Evolutionary conservation across 192 early-diverging fungal species (phyloP).

Genomic region (Helicostylum pulchrum): DNA sequence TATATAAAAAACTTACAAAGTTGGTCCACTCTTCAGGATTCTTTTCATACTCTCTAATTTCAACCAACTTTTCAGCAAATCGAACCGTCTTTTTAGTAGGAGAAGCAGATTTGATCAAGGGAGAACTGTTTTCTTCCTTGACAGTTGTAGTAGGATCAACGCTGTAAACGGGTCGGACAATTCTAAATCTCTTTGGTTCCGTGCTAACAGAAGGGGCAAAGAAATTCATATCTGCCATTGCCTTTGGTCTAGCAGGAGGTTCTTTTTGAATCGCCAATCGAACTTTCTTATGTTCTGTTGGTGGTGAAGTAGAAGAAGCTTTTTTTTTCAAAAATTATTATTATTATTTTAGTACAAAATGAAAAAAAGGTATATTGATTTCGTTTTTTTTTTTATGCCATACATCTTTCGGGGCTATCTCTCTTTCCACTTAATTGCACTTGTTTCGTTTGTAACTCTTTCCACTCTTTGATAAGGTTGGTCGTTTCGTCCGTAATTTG

Average conservation of each 20-base stretch:
- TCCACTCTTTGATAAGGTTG: neutral
- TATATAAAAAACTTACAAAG: neutral
- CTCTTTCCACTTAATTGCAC: neutral
- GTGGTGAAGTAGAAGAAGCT: too few relatives aligned
- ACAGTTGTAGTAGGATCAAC: neutral
- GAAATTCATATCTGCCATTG: neutral
- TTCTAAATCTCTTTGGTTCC: neutral
- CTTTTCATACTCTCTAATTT: conserved; percentile 12
- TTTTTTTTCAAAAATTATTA: too few relatives aligned
- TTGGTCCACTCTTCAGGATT: conserved; percentile 17
- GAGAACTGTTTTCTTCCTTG: neutral
- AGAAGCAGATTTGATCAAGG: neutral
- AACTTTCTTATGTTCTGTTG: neutral
- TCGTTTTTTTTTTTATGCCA: neutral
- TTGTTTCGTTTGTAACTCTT: neutral
- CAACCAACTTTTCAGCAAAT: conserved; percentile 15
- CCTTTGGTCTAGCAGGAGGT: neutral
- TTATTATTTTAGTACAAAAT: too few relatives aligned
- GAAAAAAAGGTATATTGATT: neutral
- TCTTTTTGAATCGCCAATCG: conserved; percentile 11
- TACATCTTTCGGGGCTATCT: neutral
- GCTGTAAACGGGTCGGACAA: neutral
- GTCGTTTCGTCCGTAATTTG: neutral
- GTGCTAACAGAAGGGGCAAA: neutral
- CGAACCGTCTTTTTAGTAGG: conserved; percentile 6